Evolutionary conservation across 148 eudicot genomes (phyloP), one percentile per base, ranked within the genome.

Genomic region (Rhododendron ferrugineum): DNA sequence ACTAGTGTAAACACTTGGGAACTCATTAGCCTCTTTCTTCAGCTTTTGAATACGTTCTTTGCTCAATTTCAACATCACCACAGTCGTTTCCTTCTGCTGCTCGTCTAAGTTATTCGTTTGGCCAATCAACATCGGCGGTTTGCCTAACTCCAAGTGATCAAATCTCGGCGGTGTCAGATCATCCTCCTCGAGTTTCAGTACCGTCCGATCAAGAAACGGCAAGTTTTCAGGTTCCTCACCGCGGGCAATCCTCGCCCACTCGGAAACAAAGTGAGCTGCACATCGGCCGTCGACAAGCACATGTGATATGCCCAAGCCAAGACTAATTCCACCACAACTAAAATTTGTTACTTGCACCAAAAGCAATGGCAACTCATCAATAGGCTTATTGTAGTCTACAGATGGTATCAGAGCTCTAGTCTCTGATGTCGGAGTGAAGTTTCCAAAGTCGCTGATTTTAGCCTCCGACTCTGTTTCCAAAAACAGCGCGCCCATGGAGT

Each of bases 221-320:
- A 70, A n/a, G 2, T 18, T 54, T 46, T 58, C 83, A 0, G 85
- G 66, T 7, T 84, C 79, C 70, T 87, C 89, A 0, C 91, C 91
- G 1, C 91, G 88, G 34, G 90, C 88, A 44, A 91, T 70, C 84
- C 82, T 89, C 22, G 94, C 90, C 93, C 94, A 92, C 81, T 90
- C 88, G 0, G 87, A 23, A 44, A 87, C 3, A 34, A 93, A 92
- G 46, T 90, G 89, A 68, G 85, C 70, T 0, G 89, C 86, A 5
- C 91, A 84, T 62, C 78, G 86, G 7, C 93, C 92, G 42, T 91
- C 93, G 5, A 42, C 88, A 5, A 91, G 85, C 0, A 84, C 85
- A 37, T 93, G 93, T 0, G 90, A 90, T 26, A 86, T 84, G 0
- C 68, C 60, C 6, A 85, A 40, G 13, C 91, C 87, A 0, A 91